Conservation (phyloP, 345 rosid genomes). For the Camelina neglecta region DNA sequence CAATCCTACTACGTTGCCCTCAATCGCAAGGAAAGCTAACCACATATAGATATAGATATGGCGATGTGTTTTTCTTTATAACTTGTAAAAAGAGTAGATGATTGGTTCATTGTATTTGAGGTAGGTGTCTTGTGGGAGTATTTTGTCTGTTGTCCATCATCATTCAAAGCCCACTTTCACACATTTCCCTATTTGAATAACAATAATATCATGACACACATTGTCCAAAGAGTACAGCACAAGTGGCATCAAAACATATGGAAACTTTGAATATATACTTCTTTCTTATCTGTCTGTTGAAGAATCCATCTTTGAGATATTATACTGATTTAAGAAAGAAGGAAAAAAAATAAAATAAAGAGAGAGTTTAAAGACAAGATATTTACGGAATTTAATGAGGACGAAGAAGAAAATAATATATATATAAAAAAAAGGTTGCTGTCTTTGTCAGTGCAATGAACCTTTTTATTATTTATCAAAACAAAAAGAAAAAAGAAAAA, state of each 20-base stretch:
- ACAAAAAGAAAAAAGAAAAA: too few relatives aligned
- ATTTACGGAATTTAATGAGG: conserved; percentile 39
- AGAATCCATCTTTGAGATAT: not conserved
- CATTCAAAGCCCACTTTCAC: conserved; percentile 31
- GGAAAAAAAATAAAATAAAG: not conserved
- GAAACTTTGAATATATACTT: conserved; percentile 4
- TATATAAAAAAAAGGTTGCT: not conserved
- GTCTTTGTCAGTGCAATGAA: conserved; percentile 46
- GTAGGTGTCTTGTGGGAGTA: conserved; percentile 4
- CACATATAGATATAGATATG: too few relatives aligned
- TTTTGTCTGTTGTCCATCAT: conserved; percentile 31
- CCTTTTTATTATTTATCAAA: conserved; percentile 12
- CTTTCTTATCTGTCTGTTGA: conserved; percentile 7
- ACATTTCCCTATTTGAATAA: conserved; percentile 19
- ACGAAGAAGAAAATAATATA: not conserved
- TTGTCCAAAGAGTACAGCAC: conserved; percentile 34
- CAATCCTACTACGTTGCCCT: not conserved
- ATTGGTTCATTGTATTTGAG: conserved; percentile 40
- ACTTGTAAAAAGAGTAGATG: not conserved
- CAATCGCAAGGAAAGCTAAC: conserved; percentile 18
- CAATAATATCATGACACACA: conserved; percentile 16
- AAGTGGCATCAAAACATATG: conserved; percentile 38
- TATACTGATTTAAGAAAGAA: not conserved
- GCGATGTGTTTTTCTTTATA: not conserved
- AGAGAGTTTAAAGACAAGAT: conserved; percentile 40